Evolutionary conservation across 2,329 filamentous ascomycete species (phyloP).

Genomic region (Epichloe gansuensis): DNA sequence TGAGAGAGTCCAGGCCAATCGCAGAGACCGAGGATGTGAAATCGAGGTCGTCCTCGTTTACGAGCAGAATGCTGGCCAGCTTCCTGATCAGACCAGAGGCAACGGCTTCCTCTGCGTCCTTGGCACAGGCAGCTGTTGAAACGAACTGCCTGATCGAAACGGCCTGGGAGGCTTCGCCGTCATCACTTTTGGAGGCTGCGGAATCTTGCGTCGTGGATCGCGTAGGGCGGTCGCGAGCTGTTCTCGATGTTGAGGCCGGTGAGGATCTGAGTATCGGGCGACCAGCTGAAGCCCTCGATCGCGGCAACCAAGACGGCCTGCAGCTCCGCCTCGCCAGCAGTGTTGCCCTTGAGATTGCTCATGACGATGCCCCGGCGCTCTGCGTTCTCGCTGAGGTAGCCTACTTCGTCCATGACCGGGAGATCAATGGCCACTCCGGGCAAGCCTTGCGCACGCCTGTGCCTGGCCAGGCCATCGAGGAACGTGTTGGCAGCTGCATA

Average conservation of each 20-base stretch:
- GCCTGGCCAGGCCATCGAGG: slow-evolving; percentile 19
- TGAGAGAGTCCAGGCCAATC: slow-evolving; percentile 31
- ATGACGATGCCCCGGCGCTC: slow-evolving; percentile 25
- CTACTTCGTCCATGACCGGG: slow-evolving; percentile 36
- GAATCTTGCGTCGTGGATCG: slow-evolving; percentile 16
- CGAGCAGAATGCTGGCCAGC: slow-evolving; percentile 22
- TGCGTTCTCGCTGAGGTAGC: slow-evolving; percentile 31
- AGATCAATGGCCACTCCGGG: slow-evolving; percentile 32
- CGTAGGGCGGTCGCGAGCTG: slow-evolving; percentile 35
- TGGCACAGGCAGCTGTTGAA: neutral
- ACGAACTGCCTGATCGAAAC: slow-evolving; percentile 10
- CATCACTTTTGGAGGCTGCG: neutral
- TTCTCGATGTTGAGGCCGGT: slow-evolving; percentile 38
- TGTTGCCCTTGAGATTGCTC: slow-evolving; percentile 34
- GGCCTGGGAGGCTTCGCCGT: slow-evolving; percentile 5
- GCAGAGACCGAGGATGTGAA: slow-evolving; percentile 11
- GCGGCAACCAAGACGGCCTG: slow-evolving; percentile 39
- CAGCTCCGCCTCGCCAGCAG: slow-evolving; percentile 41
- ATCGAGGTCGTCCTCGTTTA: slow-evolving; percentile 9
- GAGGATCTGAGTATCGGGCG: slow-evolving; percentile 33
- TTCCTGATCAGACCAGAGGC: slow-evolving; percentile 14
- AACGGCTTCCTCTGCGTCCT: slow-evolving; percentile 12
- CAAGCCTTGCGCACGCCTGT: slow-evolving; percentile 26
- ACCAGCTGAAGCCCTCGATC: slow-evolving; percentile 27
- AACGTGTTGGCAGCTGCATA: slow-evolving; percentile 39